Evolutionary conservation across 768 basidiomycete species (phyloP).

Genomic region (Clavaria fumosa): DNA sequence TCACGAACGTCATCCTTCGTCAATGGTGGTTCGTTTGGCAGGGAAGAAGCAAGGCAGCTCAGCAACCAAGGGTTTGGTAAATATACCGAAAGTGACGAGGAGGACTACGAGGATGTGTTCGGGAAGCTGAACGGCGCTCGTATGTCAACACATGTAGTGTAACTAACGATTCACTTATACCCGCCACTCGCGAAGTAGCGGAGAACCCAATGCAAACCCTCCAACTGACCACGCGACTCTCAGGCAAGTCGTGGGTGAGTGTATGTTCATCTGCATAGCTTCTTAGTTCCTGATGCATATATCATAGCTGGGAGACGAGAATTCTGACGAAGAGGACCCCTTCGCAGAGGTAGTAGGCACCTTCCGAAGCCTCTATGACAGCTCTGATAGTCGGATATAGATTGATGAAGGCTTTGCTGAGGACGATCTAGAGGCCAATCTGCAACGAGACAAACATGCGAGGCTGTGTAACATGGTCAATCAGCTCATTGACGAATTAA

Average conservation of each 20-base stretch:
- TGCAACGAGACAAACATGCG: constrained; percentile 88
- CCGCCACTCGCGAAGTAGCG: constrained; percentile 20
- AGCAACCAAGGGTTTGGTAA: constrained; percentile 60
- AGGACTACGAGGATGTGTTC: constrained; percentile 95
- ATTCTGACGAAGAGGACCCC: constrained; percentile 86
- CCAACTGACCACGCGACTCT: constrained; percentile 73
- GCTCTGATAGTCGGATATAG: constrained; percentile 20
- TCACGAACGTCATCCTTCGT: constrained; percentile 32
- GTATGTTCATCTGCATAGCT: background rate
- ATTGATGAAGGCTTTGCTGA: constrained; percentile 90
- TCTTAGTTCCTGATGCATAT: constrained; percentile 5
- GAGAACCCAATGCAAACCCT: constrained; percentile 59
- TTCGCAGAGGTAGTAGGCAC: constrained; percentile 66
- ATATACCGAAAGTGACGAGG: constrained; percentile 75
- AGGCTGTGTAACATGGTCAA: constrained; percentile 69
- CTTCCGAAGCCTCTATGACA: background rate
- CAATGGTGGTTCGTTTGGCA: constrained; percentile 42
- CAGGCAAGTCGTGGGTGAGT: constrained; percentile 80
- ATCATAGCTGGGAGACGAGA: constrained; percentile 58
- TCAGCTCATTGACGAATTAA: constrained; percentile 75
- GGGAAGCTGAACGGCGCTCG: constrained; percentile 56
- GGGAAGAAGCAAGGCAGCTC: constrained; percentile 42
- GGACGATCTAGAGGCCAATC: constrained; percentile 81
- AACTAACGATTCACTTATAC: constrained; percentile 1
- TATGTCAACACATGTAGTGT: constrained; percentile 22